Conservation (phyloP, 257 asterid species). For the Nicotiana paniculata region DNA sequence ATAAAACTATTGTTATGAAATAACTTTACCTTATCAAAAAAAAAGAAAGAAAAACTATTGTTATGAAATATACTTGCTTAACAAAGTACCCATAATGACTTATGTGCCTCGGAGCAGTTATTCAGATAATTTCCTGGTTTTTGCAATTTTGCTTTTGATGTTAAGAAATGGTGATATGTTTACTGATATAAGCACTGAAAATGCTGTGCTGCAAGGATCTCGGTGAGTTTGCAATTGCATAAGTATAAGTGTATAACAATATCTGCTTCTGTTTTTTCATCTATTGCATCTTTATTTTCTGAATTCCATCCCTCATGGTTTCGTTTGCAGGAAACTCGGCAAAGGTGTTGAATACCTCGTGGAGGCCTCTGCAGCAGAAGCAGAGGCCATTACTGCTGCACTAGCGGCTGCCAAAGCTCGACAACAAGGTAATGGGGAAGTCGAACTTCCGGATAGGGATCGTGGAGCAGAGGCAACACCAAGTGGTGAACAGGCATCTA, state of each 20-base stretch:
- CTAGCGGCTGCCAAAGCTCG: constrained; percentile 99
- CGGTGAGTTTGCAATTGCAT: constrained; percentile 43
- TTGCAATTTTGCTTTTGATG: not conserved
- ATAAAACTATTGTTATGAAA: not conserved
- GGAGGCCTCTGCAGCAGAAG: constrained; percentile 98
- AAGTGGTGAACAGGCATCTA: constrained; percentile 74
- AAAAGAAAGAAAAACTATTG: too few species aligned
- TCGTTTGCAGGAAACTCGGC: constrained; percentile 52
- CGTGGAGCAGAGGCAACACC: constrained; percentile 99
- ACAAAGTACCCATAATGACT: not conserved
- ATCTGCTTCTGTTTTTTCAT: not conserved
- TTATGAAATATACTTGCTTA: not conserved
- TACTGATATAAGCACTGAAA: constrained; percentile 91
- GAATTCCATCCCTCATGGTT: not conserved
- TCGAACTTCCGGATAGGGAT: constrained; percentile 86
- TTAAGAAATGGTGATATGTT: constrained; percentile 56
- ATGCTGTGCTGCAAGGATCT: constrained; percentile 73
- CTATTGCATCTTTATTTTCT: constrained; percentile 4
- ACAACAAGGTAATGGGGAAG: constrained; percentile 87
- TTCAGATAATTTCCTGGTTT: not conserved
- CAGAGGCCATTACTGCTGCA: constrained; percentile 93
- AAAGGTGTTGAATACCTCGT: constrained; percentile 94
- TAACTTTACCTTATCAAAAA: too few species aligned
- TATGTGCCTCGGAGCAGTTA: not conserved
- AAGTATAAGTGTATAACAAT: constrained; percentile 2